These are phyloP conservation scores for Hypoxylon sp. DNA, from an alignment of 2,329 filamentous ascomycete genomes.

Conservation along the genomic window DNA sequence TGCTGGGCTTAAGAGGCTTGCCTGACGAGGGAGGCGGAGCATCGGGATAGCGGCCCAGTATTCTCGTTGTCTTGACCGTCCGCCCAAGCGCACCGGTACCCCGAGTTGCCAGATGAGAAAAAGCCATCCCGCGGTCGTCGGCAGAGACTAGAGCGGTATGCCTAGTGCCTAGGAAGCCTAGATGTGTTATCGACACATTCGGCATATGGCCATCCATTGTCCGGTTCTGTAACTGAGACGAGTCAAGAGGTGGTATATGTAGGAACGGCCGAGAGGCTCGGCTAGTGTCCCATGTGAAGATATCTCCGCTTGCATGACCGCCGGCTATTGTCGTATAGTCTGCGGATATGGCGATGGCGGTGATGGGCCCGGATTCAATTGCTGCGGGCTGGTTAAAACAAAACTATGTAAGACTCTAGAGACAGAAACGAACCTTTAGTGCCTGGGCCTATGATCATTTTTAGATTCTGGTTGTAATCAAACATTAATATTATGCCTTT, in stretches of 20 bases:
- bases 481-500: constrained; percentile 96
- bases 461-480: constrained; percentile 96
- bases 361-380: constrained; percentile 90
- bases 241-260: constrained; percentile 82
- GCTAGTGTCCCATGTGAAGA: constrained; percentile 96
- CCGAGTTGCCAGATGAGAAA: constrained; percentile 93
- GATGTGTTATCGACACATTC: constrained; percentile 83
- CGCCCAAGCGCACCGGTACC: constrained; percentile 89
- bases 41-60: constrained; percentile 91
- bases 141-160: constrained; percentile 96
- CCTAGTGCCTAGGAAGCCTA: constrained; percentile 94
- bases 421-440: constrained; percentile 79
- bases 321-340: constrained; percentile 93
- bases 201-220: constrained; percentile 86
- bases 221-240: constrained; percentile 73
- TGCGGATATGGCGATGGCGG: constrained; percentile 89
- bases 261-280: constrained; percentile 89
- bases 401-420: background rate
- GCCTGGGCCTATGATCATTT: constrained; percentile 92
- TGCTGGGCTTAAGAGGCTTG: constrained; percentile 88
- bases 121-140: constrained; percentile 96
- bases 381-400: constrained; percentile 67
- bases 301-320: constrained; percentile 89
- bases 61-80: constrained; percentile 88
- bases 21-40: constrained; percentile 70